Conservation (phyloP, 176 grass and related monocot genomes). For the Olyra latifolia region DNA sequence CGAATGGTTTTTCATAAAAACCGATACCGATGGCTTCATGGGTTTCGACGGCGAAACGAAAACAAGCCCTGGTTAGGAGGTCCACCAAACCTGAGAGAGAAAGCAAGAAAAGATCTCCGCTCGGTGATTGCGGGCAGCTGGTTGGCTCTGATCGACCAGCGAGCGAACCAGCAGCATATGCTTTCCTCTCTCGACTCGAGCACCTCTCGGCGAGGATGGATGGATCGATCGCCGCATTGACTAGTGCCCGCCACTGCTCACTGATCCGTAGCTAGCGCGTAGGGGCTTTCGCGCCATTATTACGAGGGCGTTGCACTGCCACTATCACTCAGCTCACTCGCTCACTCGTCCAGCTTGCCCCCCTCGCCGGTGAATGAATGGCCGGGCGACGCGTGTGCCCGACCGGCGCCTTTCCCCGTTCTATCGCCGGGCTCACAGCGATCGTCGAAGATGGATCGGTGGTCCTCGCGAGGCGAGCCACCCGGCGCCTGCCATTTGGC, state of each 20-base stretch:
- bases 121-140: not conserved
- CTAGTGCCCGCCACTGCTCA: not conserved
- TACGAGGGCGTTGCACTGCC: not conserved
- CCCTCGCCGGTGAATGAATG: conserved; percentile 1
- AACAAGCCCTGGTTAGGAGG: not conserved
- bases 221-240: conserved; percentile 1
- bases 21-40: no score
- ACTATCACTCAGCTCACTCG: not conserved
- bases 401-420: not conserved
- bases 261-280: not conserved
- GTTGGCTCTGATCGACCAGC: not conserved
- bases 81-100: not conserved
- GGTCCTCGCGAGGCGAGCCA: not conserved
- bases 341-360: not conserved
- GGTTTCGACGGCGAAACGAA: no score
- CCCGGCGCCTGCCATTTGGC: not conserved
- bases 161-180: not conserved
- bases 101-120: not conserved
- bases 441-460: not conserved
- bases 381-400: not conserved
- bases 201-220: not conserved
- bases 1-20: no score
- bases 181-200: not conserved
- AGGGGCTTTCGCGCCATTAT: conserved; percentile 9
- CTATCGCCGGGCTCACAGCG: not conserved